phyloP scores from a whole-genome alignment of 2,329 filamentous ascomycete genomes.

The Fusarium ambrosium region DNA sequence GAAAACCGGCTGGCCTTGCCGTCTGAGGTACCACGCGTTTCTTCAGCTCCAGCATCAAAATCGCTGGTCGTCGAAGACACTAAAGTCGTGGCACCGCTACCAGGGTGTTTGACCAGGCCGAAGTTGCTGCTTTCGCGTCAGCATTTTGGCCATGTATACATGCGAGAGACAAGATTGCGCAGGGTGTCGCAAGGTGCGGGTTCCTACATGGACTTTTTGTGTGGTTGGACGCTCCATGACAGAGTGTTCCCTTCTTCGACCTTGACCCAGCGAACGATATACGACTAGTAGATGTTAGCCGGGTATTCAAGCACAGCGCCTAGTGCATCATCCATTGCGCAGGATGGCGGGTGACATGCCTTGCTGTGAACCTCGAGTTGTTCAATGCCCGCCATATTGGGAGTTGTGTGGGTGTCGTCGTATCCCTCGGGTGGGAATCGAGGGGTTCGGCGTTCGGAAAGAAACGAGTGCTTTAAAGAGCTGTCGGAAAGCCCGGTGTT shows the following conservation, averaged over 20 bases:
- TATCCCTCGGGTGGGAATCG: slow-evolving; percentile 4
- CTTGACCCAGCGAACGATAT: slow-evolving; percentile 97
- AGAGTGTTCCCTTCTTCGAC: slow-evolving; percentile 92
- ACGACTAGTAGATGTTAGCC: slow-evolving; percentile 76
- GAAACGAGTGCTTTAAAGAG: slow-evolving; percentile 5
- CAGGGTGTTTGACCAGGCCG: slow-evolving; percentile 96
- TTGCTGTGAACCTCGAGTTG: slow-evolving; percentile 98
- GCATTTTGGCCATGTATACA: slow-evolving; percentile 2
- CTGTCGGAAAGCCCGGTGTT: slow-evolving; percentile 21
- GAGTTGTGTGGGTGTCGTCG: slow-evolving; percentile 17
- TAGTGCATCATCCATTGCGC: background rate
- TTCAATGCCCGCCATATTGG: slow-evolving; percentile 90
- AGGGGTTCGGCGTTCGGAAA: slow-evolving; percentile 19
- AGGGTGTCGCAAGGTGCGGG: slow-evolving; percentile 9
- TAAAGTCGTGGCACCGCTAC: slow-evolving; percentile 70
- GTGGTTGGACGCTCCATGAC: slow-evolving; percentile 96
- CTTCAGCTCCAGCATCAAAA: slow-evolving; percentile 62
- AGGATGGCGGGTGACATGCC: slow-evolving; percentile 64
- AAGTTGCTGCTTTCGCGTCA: slow-evolving; percentile 76
- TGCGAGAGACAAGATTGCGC: background rate
- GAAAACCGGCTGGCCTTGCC: slow-evolving; percentile 63
- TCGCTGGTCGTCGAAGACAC: slow-evolving; percentile 59
- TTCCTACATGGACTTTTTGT: slow-evolving; percentile 91
- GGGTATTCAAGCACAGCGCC: slow-evolving; percentile 1
- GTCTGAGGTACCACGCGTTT: slow-evolving; percentile 58